These are phyloP conservation scores for Metarhizium sp. DNA, from an alignment of 2,329 filamentous ascomycete genomes.

Conservation along the genomic window DNA sequence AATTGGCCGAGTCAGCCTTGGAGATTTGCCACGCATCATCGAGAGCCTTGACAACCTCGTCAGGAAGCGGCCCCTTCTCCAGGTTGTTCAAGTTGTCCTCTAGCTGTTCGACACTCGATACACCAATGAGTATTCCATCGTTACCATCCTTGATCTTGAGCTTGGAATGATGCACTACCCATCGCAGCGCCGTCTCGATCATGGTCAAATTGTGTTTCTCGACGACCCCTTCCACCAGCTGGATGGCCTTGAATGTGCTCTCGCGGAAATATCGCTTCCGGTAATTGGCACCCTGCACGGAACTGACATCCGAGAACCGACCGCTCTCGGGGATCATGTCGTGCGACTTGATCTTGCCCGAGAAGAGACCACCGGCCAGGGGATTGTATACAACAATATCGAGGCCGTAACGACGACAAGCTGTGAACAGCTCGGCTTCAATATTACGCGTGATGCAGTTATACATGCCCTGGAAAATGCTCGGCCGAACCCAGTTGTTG, in stretches of 20 bases:
- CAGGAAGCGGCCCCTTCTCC: conserved; percentile 63
- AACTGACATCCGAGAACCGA: conserved; percentile 54
- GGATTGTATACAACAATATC: conserved; percentile 79
- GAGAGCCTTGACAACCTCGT: conserved; percentile 64
- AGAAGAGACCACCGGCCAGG: conserved; percentile 70
- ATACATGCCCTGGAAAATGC: conserved; percentile 83
- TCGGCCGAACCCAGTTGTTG: conserved; percentile 73
- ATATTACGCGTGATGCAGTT: conserved; percentile 70
- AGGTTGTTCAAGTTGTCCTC: conserved; percentile 47
- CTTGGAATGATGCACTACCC: conserved; percentile 62
- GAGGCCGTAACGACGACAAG: conserved; percentile 66
- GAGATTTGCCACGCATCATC: conserved; percentile 70
- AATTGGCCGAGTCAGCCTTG: conserved; percentile 46
- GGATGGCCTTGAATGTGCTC: conserved; percentile 51
- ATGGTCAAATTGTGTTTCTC: conserved; percentile 59
- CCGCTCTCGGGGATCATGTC: conserved; percentile 56
- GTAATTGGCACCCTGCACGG: conserved; percentile 46
- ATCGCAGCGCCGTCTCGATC: conserved; percentile 66
- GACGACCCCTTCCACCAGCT: conserved; percentile 57
- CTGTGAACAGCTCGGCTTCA: conserved; percentile 64
- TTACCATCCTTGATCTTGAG: conserved; percentile 42
- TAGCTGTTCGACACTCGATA: conserved; percentile 48
- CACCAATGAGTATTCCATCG: conserved; percentile 52
- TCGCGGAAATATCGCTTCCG: conserved; percentile 66
- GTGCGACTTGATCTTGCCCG: conserved; percentile 64